phyloP scores from a whole-genome alignment of 1,284 basidiomycete species.

The Limonomyces culmigenus region DNA sequence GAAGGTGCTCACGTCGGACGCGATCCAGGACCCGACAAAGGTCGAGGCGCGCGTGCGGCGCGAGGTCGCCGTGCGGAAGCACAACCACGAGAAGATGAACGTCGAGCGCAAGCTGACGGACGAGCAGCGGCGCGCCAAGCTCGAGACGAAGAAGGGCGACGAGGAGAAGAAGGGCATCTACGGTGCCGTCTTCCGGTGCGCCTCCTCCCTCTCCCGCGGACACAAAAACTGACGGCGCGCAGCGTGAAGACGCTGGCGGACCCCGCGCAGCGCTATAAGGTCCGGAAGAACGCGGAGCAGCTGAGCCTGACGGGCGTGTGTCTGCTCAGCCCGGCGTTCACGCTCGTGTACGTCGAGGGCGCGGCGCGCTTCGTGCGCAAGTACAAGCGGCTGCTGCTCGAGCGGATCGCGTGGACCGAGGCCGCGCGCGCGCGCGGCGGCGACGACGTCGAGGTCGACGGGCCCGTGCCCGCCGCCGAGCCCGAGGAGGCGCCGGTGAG shows the following conservation, averaged over 20 bases:
- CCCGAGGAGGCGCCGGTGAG: constrained; percentile 24
- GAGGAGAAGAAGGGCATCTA: constrained; percentile 81
- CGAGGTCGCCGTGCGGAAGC: constrained; percentile 82
- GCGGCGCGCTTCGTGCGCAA: constrained; percentile 73
- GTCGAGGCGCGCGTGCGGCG: constrained; percentile 89
- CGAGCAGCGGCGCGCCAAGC: constrained; percentile 78
- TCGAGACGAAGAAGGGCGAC: constrained; percentile 67
- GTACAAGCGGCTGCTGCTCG: constrained; percentile 79
- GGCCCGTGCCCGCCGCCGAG: constrained; percentile 15
- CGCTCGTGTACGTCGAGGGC: constrained; percentile 89
- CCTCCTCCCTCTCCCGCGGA: constrained; percentile 8
- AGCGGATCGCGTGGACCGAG: constrained; percentile 91
- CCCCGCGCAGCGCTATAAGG: constrained; percentile 90
- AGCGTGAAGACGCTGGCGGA: constrained; percentile 85
- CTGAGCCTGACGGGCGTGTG: constrained; percentile 75
- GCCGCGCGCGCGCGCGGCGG: constrained; percentile 63
- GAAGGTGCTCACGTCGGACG: constrained; percentile 94
- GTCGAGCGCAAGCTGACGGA: constrained; percentile 80
- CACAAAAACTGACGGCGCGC: constrained; percentile 3
- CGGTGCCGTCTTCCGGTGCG: constrained; percentile 82
- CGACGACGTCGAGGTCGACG: constrained; percentile 49
- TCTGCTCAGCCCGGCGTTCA: constrained; percentile 81
- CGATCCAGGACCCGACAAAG: constrained; percentile 92
- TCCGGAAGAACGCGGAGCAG: constrained; percentile 91
- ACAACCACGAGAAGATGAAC: constrained; percentile 89